Conservation (phyloP, 2,329 filamentous ascomycete species). For the Zymoseptoria ardabiliae region DNA sequence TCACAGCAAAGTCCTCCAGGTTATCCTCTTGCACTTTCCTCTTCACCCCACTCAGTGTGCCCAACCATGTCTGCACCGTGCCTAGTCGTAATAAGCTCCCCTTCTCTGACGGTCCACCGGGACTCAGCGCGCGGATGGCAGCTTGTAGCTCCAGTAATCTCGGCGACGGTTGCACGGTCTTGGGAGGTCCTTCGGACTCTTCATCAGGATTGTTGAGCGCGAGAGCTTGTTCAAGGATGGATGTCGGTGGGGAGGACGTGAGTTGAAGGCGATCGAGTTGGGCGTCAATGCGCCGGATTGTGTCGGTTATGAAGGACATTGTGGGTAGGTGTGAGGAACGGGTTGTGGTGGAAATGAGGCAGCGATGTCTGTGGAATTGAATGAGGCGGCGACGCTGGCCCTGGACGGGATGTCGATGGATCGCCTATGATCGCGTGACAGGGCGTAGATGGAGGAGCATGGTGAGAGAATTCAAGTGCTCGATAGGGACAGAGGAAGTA, state of each 20-base stretch:
- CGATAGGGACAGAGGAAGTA: background rate
- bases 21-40: slow-evolving; percentile 1
- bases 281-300: slow-evolving; percentile 50
- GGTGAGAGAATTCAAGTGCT: background rate
- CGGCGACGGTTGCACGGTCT: slow-evolving; percentile 14
- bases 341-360: background rate
- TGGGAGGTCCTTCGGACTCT: background rate
- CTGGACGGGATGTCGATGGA: background rate
- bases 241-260: slow-evolving; percentile 17
- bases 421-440: background rate
- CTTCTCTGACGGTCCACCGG: slow-evolving; percentile 18
- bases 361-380: background rate
- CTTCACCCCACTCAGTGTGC: slow-evolving; percentile 2
- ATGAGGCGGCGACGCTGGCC: background rate
- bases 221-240: slow-evolving; percentile 3
- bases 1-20: slow-evolving; percentile 10
- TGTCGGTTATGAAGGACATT: slow-evolving; percentile 36
- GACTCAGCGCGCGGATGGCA: slow-evolving; percentile 23
- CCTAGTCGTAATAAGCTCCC: slow-evolving; percentile 15
- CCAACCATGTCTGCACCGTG: slow-evolving; percentile 8
- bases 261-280: slow-evolving; percentile 53
- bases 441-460: background rate
- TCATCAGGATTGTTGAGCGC: slow-evolving; percentile 4
- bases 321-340: background rate
- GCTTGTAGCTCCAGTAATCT: slow-evolving; percentile 27